These are phyloP conservation scores for Pythium biforme DNA, from an alignment of 352 stramenopile species.

Conservation along the genomic window DNA sequence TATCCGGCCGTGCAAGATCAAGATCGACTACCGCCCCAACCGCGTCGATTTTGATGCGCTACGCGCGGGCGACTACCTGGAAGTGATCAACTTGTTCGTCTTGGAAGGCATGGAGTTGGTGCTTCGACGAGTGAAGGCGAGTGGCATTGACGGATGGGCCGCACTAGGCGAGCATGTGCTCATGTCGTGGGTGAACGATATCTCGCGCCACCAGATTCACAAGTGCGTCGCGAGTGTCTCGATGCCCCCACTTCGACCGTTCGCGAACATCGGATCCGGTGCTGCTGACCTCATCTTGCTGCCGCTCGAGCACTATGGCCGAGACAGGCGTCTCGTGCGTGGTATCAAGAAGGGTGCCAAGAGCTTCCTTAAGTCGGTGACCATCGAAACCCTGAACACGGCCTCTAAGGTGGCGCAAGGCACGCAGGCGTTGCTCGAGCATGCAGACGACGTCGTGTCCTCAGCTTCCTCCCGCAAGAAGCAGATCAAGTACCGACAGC, in stretches of 20 bases:
- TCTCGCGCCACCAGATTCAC: conserved; percentile 86
- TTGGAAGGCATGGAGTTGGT: conserved; percentile 88
- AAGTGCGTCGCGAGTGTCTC: conserved; percentile 88
- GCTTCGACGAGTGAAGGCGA: conserved; percentile 82
- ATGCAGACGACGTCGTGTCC: conserved; percentile 82
- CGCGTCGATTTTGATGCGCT: conserved; percentile 84
- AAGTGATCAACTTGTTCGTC: conserved; percentile 90
- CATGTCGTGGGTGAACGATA: conserved; percentile 87
- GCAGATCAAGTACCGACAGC: conserved; percentile 76
- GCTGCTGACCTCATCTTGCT: conserved; percentile 85
- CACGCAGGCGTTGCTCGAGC: conserved; percentile 78
- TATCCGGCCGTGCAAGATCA: conserved; percentile 87
- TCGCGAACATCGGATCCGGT: conserved; percentile 85
- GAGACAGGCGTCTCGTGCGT: conserved; percentile 78
- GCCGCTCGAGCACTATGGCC: conserved; percentile 84
- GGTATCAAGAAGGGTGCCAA: conserved; percentile 84
- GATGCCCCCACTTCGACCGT: conserved; percentile 80
- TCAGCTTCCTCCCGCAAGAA: conserved; percentile 61
- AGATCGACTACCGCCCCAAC: conserved; percentile 88
- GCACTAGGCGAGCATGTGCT: conserved; percentile 71
- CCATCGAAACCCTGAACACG: conserved; percentile 86
- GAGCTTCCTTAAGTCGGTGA: conserved; percentile 87
- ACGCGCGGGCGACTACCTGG: conserved; percentile 80
- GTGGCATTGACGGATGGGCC: conserved; percentile 73
- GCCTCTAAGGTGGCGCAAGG: conserved; percentile 80